Conservation (phyloP, 176 grass and related monocot genomes). For the Phoenix dactylifera region DNA sequence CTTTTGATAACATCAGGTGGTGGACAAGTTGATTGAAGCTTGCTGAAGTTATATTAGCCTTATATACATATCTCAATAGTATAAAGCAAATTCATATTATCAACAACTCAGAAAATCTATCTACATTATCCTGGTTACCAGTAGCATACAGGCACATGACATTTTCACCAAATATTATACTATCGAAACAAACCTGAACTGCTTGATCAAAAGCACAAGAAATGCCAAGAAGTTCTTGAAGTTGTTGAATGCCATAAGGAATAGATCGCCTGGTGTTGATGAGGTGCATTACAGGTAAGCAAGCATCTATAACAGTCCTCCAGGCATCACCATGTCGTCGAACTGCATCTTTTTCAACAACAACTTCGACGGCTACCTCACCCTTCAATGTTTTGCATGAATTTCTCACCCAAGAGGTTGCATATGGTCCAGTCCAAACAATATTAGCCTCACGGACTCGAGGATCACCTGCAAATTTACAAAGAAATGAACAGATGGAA, state of each 20-base stretch:
- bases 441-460: constrained; percentile 70
- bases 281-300: constrained; percentile 75
- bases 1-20: too few relatives aligned
- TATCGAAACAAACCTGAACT: constrained; percentile 45
- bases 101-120: too few relatives aligned
- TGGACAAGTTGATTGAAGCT: too few relatives aligned
- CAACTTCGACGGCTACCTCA: constrained; percentile 66
- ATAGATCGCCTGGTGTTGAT: constrained; percentile 70
- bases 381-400: constrained; percentile 38
- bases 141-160: too few relatives aligned
- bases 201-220: constrained; percentile 96
- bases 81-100: too few relatives aligned
- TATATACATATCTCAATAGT: too few relatives aligned
- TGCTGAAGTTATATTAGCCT: too few relatives aligned
- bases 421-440: constrained; percentile 68
- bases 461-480: constrained; percentile 57
- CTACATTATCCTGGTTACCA: too few relatives aligned
- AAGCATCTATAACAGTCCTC: constrained; percentile 78
- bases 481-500: constrained; percentile 3
- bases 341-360: constrained; percentile 58
- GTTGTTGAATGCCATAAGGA: constrained; percentile 79
- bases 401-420: constrained; percentile 62
- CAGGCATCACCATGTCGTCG: constrained; percentile 63
- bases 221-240: constrained; percentile 78
- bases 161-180: too few relatives aligned